Base-by-base conservation (phyloP, 352 stramenopile species). In the Phytophthora meadii region DNA sequence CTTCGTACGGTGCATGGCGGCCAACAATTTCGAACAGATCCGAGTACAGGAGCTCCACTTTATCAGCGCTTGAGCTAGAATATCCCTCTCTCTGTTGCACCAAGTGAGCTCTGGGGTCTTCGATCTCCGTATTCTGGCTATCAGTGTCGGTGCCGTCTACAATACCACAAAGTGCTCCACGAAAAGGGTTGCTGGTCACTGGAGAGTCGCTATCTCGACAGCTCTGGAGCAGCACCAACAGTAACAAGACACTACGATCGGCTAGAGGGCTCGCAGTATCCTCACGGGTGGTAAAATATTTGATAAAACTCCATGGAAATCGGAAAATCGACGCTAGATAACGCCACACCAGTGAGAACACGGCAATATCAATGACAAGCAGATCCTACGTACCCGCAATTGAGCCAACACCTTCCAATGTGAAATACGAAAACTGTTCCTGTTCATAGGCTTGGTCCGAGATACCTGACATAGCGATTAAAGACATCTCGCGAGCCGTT, bases 211-310 rank as follows among this genome's bases (percentile, higher is more conserved):
- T 81, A 45, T 94, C 77, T 53, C 82, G 75, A 52, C 79, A 90
- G 50, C 84, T 89, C 52, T 90, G 82, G 25, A 95, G 67, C 8
- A 95, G 56, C 7, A 92, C 72, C 9, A 93, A 64, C 11, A 93
- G 49, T n/a, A 93, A 24, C 6, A 95, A 53, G 7, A 76, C 75
- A 28, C 84, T 92, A 1, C 87, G 84, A 36, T 95, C 84, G 4
- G 79, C 77, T 22, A 95, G 66, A 3, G 83, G 84, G 32, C 76
- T 89, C 27, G 79, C 67, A 12, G 74, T 76, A 27, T 68, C 76
- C 17, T 89, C 83, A 25, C 63, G 68, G 19, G 75, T 57, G 6
- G 90, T 82, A 34, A 93, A 92, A 54, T 87, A 92, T n/a, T 77
- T 65, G 40, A 88, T 79, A 50, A 92, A 89, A 41, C 48, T 87